A percentile compares a stretch with the other conserved stretches of the same genome.
These are phyloP conservation scores for Spatholobus suberectus DNA, from an alignment of 306 rosid species.

Conservation along the genomic window DNA sequence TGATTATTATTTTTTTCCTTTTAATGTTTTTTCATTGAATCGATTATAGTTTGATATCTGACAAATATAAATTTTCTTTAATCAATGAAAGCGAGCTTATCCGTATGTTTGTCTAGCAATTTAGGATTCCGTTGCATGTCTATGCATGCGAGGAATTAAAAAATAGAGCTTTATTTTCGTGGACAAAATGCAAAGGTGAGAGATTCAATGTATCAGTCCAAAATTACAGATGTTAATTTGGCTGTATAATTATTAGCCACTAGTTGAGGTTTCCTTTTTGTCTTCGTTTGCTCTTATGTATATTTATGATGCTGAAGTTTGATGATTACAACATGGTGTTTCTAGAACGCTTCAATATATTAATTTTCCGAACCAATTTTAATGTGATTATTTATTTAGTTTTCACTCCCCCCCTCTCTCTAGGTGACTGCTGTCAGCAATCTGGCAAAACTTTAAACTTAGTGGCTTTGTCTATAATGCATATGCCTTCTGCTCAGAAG, in stretches of 20 bases:
- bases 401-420: not conserved
- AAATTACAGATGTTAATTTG: not conserved
- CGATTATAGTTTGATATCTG: not conserved
- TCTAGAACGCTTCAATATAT: not conserved
- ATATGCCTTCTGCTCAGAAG: conserved; percentile 33
- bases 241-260: not conserved
- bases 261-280: conserved; percentile 1
- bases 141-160: not conserved
- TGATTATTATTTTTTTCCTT: too few species aligned
- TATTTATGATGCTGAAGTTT: not conserved
- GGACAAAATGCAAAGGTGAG: not conserved
- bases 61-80: not conserved
- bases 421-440: conserved; percentile 50
- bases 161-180: not conserved
- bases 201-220: not conserved
- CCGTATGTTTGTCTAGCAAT: not conserved
- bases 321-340: not conserved
- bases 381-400: not conserved
- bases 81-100: not conserved
- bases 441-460: conserved; percentile 34
- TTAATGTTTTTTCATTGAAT: not conserved
- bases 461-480: conserved; percentile 27
- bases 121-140: not conserved
- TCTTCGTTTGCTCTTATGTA: not conserved
- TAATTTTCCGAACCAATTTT: not conserved